phyloP scores from a whole-genome alignment of 2,329 filamentous ascomycete genomes.

The Colletotrichum sp. region DNA sequence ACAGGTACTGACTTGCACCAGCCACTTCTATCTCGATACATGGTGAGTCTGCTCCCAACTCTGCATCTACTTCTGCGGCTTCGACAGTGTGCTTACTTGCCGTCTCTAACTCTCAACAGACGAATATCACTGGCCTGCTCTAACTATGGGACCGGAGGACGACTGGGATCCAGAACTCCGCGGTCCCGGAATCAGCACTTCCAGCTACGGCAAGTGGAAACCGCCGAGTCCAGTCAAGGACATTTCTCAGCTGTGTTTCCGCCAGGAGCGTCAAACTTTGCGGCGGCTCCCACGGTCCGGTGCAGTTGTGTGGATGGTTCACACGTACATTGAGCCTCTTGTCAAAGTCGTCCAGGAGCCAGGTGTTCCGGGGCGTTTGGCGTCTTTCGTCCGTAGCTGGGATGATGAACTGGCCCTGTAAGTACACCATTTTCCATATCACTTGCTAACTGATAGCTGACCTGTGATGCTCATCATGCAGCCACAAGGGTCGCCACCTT shows the following conservation, averaged over 20 bases:
- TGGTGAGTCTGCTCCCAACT: neutral
- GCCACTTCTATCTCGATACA: neutral
- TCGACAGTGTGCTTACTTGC: neutral
- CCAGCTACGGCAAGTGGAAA: neutral
- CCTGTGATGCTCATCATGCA: neutral
- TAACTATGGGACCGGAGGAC: neutral
- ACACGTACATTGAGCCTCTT: neutral
- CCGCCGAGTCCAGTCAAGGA: neutral
- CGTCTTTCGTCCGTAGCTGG: neutral
- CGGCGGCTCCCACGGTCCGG: neutral
- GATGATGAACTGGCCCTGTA: neutral
- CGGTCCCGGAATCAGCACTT: neutral
- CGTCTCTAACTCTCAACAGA: neutral
- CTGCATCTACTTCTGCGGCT: neutral
- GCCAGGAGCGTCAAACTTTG: neutral
- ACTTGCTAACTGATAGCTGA: neutral
- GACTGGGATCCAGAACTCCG: neutral
- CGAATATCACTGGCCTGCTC: neutral
- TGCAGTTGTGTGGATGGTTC: neutral
- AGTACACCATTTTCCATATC: neutral
- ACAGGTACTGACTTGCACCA: neutral
- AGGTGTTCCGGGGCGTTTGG: neutral
- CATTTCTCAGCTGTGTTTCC: neutral
- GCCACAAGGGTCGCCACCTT: neutral
- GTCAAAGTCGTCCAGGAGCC: neutral